These are phyloP conservation scores for Eucalyptus rudis DNA, from an alignment of 345 rosid genomes.

Conservation along the genomic window DNA sequence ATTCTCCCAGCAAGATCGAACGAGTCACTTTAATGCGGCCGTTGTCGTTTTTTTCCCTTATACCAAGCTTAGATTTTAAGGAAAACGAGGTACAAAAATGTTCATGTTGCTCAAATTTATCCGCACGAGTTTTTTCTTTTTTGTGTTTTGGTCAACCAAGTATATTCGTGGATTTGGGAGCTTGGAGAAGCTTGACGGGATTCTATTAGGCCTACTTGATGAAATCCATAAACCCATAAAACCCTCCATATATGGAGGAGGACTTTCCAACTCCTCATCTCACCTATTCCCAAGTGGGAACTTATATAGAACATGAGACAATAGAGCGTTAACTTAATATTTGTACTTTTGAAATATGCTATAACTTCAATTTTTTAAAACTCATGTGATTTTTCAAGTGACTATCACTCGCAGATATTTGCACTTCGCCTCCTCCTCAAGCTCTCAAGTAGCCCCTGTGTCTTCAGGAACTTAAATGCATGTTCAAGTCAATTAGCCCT, in stretches of 20 bases:
- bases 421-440: too few relatives aligned
- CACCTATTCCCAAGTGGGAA: not conserved
- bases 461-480: too few relatives aligned
- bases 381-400: not conserved
- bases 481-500: too few relatives aligned
- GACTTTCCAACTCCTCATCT: not conserved
- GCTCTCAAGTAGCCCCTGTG: too few relatives aligned
- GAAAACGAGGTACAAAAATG: not conserved
- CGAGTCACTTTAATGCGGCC: too few relatives aligned
- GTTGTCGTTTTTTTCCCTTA: too few relatives aligned
- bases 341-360: not conserved
- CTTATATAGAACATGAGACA: not conserved
- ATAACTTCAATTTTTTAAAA: not conserved
- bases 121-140: not conserved
- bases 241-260: rapidly evolving
- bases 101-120: not conserved
- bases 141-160: not conserved
- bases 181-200: not conserved
- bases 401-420: too few relatives aligned
- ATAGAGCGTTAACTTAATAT: not conserved
- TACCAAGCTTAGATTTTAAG: not conserved
- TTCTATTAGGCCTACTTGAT: too few relatives aligned
- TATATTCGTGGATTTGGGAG: not conserved
- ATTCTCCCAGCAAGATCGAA: not conserved
- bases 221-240: not conserved